Conservation (phyloP, 768 basidiomycete genomes). For the Lyophyllum semitale region DNA sequence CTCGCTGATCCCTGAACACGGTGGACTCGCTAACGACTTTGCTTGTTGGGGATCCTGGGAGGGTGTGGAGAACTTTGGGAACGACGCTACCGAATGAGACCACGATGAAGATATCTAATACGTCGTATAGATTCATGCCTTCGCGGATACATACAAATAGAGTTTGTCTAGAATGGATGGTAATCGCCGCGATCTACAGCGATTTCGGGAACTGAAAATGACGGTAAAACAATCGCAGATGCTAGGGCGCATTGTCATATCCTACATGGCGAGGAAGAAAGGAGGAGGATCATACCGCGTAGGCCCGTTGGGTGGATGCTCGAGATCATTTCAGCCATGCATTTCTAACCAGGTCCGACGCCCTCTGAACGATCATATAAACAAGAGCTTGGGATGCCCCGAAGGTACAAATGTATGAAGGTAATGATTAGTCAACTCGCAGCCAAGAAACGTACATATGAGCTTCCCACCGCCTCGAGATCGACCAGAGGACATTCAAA, state of each 20-base stretch:
- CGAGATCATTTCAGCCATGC: background rate
- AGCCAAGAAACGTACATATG: no score
- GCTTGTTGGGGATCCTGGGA: constrained; percentile 47
- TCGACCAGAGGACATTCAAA: no score
- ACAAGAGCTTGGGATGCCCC: background rate
- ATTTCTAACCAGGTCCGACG: background rate
- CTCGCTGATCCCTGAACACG: constrained; percentile 35
- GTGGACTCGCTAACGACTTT: constrained; percentile 42
- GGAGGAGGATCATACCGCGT: no score
- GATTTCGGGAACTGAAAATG: no score
- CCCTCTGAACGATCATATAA: background rate
- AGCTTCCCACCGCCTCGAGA: no score
- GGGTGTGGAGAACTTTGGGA: constrained; percentile 36
- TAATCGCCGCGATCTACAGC: background rate
- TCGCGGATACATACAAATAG: no score
- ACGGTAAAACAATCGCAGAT: background rate
- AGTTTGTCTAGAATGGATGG: background rate
- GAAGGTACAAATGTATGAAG: background rate
- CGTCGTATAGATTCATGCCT: no score
- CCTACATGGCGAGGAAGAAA: no score
- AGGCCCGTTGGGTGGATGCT: no score
- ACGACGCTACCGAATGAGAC: background rate
- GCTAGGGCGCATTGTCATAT: no score
- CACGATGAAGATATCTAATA: no score
- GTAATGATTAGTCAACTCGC: background rate